These are phyloP conservation scores for Quercus lobata DNA, from an alignment of 331 rosid species.

Conservation along the genomic window DNA sequence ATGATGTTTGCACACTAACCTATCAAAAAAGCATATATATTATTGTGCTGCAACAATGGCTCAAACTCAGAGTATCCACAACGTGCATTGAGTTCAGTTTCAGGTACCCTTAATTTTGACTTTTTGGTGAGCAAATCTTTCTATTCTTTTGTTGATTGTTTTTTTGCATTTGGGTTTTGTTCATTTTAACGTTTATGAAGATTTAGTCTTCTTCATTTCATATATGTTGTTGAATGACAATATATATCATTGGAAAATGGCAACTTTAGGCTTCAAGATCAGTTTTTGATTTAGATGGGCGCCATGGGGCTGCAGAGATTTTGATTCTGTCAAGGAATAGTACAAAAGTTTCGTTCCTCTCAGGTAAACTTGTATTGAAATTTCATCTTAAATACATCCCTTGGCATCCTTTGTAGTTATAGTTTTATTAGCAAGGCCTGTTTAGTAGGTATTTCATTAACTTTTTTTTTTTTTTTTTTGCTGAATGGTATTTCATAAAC, in stretches of 20 bases:
- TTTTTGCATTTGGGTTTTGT: slow-evolving; percentile 6
- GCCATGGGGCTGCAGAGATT: not conserved
- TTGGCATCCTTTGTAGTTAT: not conserved
- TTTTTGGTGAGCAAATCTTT: not conserved
- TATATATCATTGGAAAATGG: not conserved
- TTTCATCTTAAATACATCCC: not conserved
- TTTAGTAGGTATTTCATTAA: too few species aligned
- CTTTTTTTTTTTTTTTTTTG: too few species aligned
- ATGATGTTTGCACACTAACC: slow-evolving; percentile 3
- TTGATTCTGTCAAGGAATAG: not conserved
- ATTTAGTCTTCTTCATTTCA: too few species aligned
- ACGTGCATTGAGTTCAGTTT: not conserved
- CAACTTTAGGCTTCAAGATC: not conserved
- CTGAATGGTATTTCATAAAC: not conserved
- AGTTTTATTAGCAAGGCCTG: too few species aligned
- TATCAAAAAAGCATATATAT: not conserved
- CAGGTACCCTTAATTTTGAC: not conserved
- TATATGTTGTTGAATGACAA: not conserved
- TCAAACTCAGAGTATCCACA: not conserved
- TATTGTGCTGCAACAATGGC: not conserved
- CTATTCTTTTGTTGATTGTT: not conserved
- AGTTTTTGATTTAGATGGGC: not conserved
- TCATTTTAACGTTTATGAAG: not conserved
- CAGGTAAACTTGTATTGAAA: not conserved
- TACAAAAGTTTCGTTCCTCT: not conserved